Evolutionary conservation across 2,329 filamentous ascomycete genomes (phyloP).

Genomic region (Aspergillus sojae): DNA sequence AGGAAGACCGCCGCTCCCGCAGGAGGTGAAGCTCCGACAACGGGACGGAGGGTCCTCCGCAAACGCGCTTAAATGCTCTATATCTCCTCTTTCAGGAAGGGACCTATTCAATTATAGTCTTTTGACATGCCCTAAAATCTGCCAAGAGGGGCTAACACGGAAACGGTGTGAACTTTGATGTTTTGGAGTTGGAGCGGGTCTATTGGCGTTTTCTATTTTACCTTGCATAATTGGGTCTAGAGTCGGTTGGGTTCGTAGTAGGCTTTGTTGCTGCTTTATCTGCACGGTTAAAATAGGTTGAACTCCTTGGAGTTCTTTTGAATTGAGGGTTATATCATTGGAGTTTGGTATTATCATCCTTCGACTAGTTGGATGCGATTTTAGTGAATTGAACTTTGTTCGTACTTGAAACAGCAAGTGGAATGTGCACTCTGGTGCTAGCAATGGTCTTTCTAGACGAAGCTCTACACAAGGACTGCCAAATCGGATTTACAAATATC

Average conservation of each 20-base stretch:
- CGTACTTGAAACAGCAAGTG: not conserved
- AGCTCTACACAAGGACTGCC: not conserved
- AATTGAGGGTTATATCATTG: not conserved
- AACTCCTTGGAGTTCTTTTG: not conserved
- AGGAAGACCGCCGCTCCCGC: conserved; percentile 37
- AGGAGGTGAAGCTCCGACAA: conserved; percentile 34
- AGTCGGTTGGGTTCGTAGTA: not conserved
- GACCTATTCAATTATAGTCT: not conserved
- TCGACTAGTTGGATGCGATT: not conserved
- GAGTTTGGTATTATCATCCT: conserved; percentile 1
- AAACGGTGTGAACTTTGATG: not conserved
- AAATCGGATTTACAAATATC: not conserved
- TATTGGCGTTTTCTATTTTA: not conserved
- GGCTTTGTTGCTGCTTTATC: not conserved
- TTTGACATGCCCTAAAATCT: not conserved
- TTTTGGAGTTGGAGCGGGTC: conserved; percentile 3
- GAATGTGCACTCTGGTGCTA: not conserved
- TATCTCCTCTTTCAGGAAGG: not conserved
- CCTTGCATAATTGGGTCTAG: not conserved
- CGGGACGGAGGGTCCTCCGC: conserved; percentile 43
- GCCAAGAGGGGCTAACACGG: not conserved
- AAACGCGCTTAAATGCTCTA: conserved; percentile 37
- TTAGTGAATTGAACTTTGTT: not conserved
- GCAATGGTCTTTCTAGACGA: not conserved
- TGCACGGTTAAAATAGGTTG: not conserved